phyloP scores from a whole-genome alignment of 1,139 yeast species.

The Nadsonia starkeyi-henricii region DNA sequence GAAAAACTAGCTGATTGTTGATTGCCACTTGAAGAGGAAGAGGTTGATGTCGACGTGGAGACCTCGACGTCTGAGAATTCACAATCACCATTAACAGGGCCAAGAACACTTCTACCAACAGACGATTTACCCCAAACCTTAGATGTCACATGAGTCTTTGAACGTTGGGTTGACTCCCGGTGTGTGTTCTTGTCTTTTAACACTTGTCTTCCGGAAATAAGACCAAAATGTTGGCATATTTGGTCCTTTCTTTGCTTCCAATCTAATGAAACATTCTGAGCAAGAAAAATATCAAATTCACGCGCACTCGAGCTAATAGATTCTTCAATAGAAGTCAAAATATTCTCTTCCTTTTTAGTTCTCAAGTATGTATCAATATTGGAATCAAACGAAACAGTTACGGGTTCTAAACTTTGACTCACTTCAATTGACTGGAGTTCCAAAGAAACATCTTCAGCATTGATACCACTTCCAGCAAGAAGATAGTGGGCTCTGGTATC shows the following conservation, averaged over 20 bases:
- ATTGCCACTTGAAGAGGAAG: slow-evolving; percentile 8
- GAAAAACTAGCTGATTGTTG: slow-evolving; percentile 8
- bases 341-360: slow-evolving; percentile 68
- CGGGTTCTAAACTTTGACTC: slow-evolving; percentile 16
- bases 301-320: slow-evolving; percentile 59
- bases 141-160: neutral
- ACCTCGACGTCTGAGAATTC: slow-evolving; percentile 21
- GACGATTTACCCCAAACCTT: slow-evolving; percentile 21
- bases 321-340: slow-evolving; percentile 72
- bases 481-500: slow-evolving; percentile 84
- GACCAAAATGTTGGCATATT: slow-evolving; percentile 55
- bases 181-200: neutral
- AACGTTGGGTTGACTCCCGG: neutral
- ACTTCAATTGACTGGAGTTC: slow-evolving; percentile 30
- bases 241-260: slow-evolving; percentile 72
- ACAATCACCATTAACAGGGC: slow-evolving; percentile 21
- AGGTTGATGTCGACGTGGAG: slow-evolving; percentile 5
- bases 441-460: slow-evolving; percentile 72
- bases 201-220: slow-evolving; percentile 12
- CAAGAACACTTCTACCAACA: slow-evolving; percentile 24
- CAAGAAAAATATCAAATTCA: slow-evolving; percentile 71
- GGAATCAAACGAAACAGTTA: slow-evolving; percentile 16
- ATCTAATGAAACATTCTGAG: slow-evolving; percentile 59
- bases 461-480: slow-evolving; percentile 78
- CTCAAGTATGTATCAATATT: slow-evolving; percentile 29